Conservation (phyloP, 2,329 filamentous ascomycete genomes). For the Aspergillus unguis region DNA sequence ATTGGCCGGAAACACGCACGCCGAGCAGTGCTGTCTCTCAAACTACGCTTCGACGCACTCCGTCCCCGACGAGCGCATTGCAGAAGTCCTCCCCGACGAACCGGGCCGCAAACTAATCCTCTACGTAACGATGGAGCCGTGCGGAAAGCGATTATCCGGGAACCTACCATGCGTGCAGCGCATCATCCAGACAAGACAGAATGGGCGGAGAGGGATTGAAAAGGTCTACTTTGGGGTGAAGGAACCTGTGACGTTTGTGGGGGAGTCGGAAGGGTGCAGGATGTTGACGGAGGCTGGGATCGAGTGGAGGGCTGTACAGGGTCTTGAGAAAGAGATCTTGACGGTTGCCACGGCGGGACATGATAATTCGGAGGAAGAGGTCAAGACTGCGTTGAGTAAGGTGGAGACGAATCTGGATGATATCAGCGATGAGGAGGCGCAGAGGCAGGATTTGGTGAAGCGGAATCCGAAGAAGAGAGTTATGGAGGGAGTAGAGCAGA, state of each 20-base stretch:
- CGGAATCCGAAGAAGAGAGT: conserved; percentile 48
- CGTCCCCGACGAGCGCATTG: conserved; percentile 34
- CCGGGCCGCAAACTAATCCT: conserved; percentile 55
- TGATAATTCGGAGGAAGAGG: conserved; percentile 35
- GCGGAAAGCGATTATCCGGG: conserved; percentile 46
- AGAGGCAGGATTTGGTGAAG: conserved; percentile 35
- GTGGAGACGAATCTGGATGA: conserved; percentile 37
- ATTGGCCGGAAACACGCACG: conserved; percentile 88
- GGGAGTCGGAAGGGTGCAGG: conserved; percentile 69
- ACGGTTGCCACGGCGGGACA: conserved; percentile 82
- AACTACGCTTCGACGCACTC: conserved; percentile 53
- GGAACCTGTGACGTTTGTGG: conserved; percentile 88
- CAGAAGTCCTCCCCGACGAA: conserved; percentile 41
- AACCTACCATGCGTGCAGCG: conserved; percentile 65
- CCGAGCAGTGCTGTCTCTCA: conserved; percentile 84
- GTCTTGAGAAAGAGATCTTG: conserved; percentile 77
- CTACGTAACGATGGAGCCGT: conserved; percentile 82
- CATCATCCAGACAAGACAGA: conserved; percentile 56
- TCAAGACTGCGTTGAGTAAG: conserved; percentile 25
- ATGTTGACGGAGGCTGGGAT: conserved; percentile 71
- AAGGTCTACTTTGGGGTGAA: conserved; percentile 83
- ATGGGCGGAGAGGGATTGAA: conserved; percentile 59
- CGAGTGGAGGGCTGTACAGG: conserved; percentile 66
- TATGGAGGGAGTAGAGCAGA: conserved; percentile 34
- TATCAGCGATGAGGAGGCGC: conserved; percentile 38